Percentiles rank a stretch among this genome's conserved stretches.
phyloP scores from a whole-genome alignment of 257 asterid species.

The Craterostigma plantagineum region DNA sequence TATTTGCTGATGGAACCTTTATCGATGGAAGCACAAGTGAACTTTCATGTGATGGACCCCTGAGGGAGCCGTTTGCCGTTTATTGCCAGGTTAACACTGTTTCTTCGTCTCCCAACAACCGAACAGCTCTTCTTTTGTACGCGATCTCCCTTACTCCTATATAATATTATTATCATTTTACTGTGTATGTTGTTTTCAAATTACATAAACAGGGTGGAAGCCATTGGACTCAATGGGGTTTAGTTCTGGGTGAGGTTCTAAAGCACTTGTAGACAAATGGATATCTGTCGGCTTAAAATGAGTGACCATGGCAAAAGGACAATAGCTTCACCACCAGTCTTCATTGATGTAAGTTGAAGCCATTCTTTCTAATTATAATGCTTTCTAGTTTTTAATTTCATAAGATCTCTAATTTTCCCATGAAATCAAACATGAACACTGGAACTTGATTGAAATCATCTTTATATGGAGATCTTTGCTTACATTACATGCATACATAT shows the following conservation, averaged over 20 bases:
- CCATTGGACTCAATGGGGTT: slow-evolving; percentile 98
- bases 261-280: slow-evolving; percentile 31
- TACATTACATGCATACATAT: too few relatives aligned
- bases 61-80: slow-evolving; percentile 68
- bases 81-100: slow-evolving; percentile 53
- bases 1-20: slow-evolving; percentile 97
- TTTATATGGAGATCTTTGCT: too few relatives aligned
- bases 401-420: too few relatives aligned
- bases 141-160: slow-evolving; percentile 3
- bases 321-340: too few relatives aligned
- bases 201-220: slow-evolving; percentile 72
- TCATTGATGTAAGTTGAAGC: background rate
- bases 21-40: slow-evolving; percentile 95
- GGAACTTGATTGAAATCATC: too few relatives aligned
- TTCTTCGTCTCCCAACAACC: too few relatives aligned
- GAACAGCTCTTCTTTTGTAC: too few relatives aligned
- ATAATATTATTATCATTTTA: slow-evolving; percentile 2
- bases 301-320: too few relatives aligned
- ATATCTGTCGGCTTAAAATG: too few relatives aligned
- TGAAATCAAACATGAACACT: too few relatives aligned
- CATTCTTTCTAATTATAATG: too few relatives aligned
- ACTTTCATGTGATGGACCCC: slow-evolving; percentile 91
- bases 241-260: slow-evolving; percentile 77
- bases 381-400: too few relatives aligned
- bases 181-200: background rate